Conservation (phyloP, 257 asterid species). For the Lycium barbarum region DNA sequence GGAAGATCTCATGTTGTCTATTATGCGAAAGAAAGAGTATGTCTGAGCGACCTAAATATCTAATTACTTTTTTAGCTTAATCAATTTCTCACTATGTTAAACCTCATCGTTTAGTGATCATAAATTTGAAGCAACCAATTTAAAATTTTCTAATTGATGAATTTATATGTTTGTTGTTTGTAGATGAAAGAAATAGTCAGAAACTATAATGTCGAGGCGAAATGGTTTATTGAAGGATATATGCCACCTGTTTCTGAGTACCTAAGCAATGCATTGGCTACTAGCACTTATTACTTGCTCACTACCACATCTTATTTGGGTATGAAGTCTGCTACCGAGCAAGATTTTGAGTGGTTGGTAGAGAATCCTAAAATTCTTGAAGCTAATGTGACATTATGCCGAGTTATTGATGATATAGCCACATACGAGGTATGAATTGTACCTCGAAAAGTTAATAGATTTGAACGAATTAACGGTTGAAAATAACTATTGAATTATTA, state of each 20-base stretch:
- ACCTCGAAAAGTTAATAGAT: background rate
- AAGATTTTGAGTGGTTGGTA: constrained; percentile 28
- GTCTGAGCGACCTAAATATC: background rate
- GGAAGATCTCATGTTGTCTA: constrained; percentile 4
- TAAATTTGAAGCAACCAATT: background rate
- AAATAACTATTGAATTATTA: background rate
- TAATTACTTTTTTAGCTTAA: background rate
- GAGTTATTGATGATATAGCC: constrained; percentile 47
- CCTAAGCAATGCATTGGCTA: constrained; percentile 44
- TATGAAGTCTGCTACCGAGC: background rate
- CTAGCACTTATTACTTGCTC: constrained; percentile 45
- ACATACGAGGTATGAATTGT: constrained; percentile 41
- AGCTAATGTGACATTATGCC: constrained; percentile 27
- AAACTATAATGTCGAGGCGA: constrained; percentile 27
- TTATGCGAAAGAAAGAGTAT: background rate
- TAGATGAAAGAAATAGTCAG: constrained; percentile 53
- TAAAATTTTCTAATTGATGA: background rate
- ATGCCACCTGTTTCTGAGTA: constrained; percentile 54
- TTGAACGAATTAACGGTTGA: background rate
- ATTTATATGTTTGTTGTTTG: background rate
- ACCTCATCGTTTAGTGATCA: background rate
- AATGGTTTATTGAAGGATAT: constrained; percentile 42
- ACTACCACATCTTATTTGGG: constrained; percentile 49
- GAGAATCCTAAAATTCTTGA: constrained; percentile 21
- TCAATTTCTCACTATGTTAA: background rate